These are phyloP conservation scores for Reticulascus tulasneorum DNA, from an alignment of 2,329 filamentous ascomycete genomes.

Conservation along the genomic window DNA sequence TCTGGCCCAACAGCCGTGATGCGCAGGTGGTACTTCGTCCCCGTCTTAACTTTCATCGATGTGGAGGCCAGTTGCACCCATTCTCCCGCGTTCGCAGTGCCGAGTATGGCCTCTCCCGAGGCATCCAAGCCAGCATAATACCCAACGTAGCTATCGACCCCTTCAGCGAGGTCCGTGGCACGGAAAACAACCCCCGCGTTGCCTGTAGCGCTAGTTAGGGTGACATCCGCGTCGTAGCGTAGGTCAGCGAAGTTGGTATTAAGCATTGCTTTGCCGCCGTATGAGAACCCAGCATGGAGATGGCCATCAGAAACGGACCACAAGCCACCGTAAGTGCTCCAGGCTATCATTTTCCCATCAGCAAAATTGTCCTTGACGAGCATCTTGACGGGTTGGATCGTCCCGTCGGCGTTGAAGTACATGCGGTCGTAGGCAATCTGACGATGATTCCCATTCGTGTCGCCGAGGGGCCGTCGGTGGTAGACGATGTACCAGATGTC, in stretches of 20 bases:
- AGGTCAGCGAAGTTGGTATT: constrained; percentile 33
- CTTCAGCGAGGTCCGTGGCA: constrained; percentile 16
- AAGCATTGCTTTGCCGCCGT: constrained; percentile 23
- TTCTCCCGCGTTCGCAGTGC: constrained; percentile 15
- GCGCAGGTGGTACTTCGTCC: constrained; percentile 17
- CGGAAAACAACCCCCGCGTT: constrained; percentile 33
- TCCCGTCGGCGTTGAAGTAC: constrained; percentile 39
- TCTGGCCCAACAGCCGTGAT: constrained; percentile 20
- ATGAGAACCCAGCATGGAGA: constrained; percentile 17
- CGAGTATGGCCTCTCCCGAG: constrained; percentile 19
- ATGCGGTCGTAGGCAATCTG: constrained; percentile 44
- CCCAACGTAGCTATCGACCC: constrained; percentile 10
- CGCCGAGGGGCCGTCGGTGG: constrained; percentile 40
- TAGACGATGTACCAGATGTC: constrained; percentile 49
- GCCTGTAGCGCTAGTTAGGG: constrained; percentile 8
- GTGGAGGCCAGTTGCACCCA: constrained; percentile 12
- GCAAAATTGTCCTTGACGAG: constrained; percentile 38
- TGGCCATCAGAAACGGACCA: constrained; percentile 21
- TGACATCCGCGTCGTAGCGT: constrained; percentile 25
- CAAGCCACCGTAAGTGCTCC: constrained; percentile 23
- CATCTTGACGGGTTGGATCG: constrained; percentile 39
- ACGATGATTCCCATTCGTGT: constrained; percentile 41
- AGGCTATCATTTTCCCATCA: constrained; percentile 33
- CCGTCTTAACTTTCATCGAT: constrained; percentile 2
- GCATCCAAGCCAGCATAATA: constrained; percentile 28